Conservation (phyloP, 2,329 filamentous ascomycete species). For the Alternaria sp. region DNA sequence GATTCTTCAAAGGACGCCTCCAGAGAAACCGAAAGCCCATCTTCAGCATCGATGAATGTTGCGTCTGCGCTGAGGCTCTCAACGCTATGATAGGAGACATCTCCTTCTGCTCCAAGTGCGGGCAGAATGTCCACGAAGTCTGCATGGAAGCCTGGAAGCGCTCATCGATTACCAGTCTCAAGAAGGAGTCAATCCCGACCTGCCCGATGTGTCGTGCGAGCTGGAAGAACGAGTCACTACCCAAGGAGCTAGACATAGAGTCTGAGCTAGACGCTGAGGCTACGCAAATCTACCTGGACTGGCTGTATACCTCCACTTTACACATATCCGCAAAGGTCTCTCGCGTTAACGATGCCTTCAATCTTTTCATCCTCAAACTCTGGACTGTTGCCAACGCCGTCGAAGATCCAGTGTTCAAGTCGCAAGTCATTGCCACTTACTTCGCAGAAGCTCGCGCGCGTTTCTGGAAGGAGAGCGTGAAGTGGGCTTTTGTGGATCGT, state of each 20-base stretch:
- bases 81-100: conserved; percentile 9
- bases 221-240: conserved; percentile 7
- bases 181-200: not conserved
- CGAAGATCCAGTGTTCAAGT: not conserved
- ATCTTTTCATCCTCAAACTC: not conserved
- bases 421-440: not conserved
- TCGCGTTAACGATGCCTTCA: not conserved
- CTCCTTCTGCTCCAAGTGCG: conserved; percentile 24
- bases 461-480: not conserved
- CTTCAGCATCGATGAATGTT: conserved; percentile 15
- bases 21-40: conserved; percentile 21
- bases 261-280: not conserved
- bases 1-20: conserved; percentile 17
- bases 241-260: not conserved
- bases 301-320: conserved; percentile 14
- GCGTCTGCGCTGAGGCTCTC: conserved; percentile 22
- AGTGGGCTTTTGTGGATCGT: not conserved
- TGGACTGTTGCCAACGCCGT: not conserved
- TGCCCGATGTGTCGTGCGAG: conserved; percentile 25
- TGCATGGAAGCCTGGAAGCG: conserved; percentile 17
- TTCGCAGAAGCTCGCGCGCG: not conserved
- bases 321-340: not conserved
- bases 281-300: conserved; percentile 22
- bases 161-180: not conserved
- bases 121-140: conserved; percentile 22